phyloP scores from a whole-genome alignment of 2,329 filamentous ascomycete genomes.

The Alternaria metachromatica region DNA sequence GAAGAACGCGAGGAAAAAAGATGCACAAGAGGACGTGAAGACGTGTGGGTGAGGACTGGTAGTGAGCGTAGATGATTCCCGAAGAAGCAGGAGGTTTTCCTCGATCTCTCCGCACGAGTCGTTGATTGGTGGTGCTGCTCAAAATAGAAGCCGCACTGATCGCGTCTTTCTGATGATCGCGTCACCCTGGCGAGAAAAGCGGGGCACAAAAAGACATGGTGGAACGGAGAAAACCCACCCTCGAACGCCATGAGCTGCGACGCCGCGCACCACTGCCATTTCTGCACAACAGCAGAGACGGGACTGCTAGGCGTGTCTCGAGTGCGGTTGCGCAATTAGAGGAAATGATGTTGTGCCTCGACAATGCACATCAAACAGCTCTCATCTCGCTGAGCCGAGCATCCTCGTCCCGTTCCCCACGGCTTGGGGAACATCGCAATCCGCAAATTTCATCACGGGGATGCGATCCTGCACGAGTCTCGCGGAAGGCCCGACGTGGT shows the following conservation, averaged over 20 bases:
- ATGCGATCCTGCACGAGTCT: conserved; percentile 17
- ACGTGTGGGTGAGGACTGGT: not conserved
- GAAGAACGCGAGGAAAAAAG: not conserved
- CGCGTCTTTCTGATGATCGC: conserved; percentile 15
- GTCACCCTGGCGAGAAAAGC: conserved; percentile 27
- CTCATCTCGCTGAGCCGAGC: conserved; percentile 26
- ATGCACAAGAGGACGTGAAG: not conserved
- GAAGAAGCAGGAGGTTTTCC: conserved; percentile 23
- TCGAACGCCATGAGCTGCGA: conserved; percentile 14
- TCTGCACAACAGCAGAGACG: conserved; percentile 2
- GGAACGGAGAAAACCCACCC: conserved; percentile 20
- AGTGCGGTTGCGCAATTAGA: not conserved
- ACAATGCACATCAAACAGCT: conserved; percentile 29
- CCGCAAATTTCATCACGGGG: conserved; percentile 7
- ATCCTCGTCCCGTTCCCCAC: conserved; percentile 28
- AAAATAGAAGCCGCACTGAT: conserved; percentile 25
- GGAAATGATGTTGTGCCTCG: conserved; percentile 24
- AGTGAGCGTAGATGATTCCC: conserved; percentile 11
- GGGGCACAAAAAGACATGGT: conserved; percentile 25
- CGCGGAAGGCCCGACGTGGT: conserved; percentile 15
- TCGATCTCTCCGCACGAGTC: not conserved
- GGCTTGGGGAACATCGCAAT: conserved; percentile 22
- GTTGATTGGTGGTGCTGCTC: conserved; percentile 20
- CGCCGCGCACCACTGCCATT: not conserved
- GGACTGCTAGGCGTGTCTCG: not conserved